A percentile compares a stretch with the other conserved stretches of the same genome.
These are phyloP conservation scores for Veloboletus limbatus DNA, from an alignment of 1,284 basidiomycete genomes.

Conservation along the genomic window DNA sequence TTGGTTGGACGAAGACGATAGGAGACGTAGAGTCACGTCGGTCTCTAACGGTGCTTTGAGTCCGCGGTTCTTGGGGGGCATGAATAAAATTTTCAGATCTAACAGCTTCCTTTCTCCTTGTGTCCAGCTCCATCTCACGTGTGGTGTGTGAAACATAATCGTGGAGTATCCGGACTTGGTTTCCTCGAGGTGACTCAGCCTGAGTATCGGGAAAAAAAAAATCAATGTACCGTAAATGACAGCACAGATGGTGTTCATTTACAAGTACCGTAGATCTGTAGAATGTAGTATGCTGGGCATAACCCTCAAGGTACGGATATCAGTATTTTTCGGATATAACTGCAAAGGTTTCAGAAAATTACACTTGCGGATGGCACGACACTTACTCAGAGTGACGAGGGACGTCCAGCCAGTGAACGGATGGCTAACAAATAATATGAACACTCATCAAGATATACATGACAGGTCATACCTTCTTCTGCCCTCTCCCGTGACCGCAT, in stretches of 20 bases:
- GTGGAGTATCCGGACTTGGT: too few relatives aligned
- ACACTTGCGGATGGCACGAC: constrained; percentile 14
- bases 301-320: constrained; percentile 7
- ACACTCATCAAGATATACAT: constrained; percentile 4
- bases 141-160: not conserved
- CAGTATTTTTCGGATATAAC: constrained; percentile 60
- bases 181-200: not conserved
- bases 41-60: not conserved
- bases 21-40: not conserved
- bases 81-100: not conserved
- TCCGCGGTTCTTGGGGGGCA: not conserved
- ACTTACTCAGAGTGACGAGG: constrained; percentile 72
- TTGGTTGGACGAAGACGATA: not conserved
- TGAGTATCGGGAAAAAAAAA: not conserved
- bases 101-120: not conserved
- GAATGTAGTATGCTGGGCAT: not conserved
- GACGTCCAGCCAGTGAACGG: constrained; percentile 95
- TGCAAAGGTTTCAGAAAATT: constrained; percentile 24
- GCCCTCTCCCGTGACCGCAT: constrained; percentile 79
- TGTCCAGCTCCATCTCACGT: not conserved
- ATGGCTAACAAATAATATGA: constrained; percentile 52
- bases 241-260: not conserved
- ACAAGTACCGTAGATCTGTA: not conserved
- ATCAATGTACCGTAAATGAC: not conserved
- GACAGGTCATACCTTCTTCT: constrained; percentile 61